These are phyloP conservation scores for Tolypocladium endophyticum DNA, from an alignment of 2,329 filamentous ascomycete species.

Conservation along the genomic window DNA sequence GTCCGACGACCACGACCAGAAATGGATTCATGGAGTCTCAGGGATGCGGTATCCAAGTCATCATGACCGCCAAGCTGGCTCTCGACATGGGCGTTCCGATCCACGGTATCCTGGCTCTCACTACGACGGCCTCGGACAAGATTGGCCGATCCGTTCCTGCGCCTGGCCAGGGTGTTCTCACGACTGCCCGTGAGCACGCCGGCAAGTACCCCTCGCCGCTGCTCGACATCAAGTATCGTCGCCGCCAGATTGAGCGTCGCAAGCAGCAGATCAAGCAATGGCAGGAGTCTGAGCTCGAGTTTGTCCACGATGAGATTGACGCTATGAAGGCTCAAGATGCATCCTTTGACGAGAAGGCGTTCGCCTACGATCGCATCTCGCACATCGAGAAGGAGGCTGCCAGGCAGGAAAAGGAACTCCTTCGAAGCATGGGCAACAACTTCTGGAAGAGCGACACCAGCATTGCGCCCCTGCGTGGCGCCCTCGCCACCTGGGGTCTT, in stretches of 20 bases:
- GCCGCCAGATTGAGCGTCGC: conserved; percentile 86
- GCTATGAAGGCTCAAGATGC: conserved; percentile 76
- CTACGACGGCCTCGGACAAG: conserved; percentile 96
- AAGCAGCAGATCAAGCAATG: conserved; percentile 92
- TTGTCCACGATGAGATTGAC: conserved; percentile 81
- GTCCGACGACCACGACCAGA: conserved; percentile 90
- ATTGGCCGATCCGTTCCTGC: conserved; percentile 96
- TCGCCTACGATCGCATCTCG: conserved; percentile 69
- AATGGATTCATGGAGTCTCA: conserved; percentile 99
- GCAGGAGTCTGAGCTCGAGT: conserved; percentile 91
- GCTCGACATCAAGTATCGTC: conserved; percentile 94
- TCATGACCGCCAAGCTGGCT: conserved; percentile 94
- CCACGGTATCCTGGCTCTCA: conserved; percentile 86
- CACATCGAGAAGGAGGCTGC: conserved; percentile 81
- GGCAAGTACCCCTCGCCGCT: conserved; percentile 92
- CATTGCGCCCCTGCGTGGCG: conserved; percentile 91
- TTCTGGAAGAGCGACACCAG: conserved; percentile 96
- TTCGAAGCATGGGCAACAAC: conserved; percentile 89
- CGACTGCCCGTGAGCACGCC: conserved; percentile 80
- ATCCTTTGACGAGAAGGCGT: conserved; percentile 72
- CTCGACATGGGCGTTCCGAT: conserved; percentile 98
- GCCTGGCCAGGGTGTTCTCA: conserved; percentile 92
- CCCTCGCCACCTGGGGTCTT: conserved; percentile 93
- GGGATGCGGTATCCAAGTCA: conserved; percentile 93
- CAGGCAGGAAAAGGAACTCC: conserved; percentile 86